Conservation (phyloP, 1,284 basidiomycete genomes). For the Schizophyllum amplum region DNA sequence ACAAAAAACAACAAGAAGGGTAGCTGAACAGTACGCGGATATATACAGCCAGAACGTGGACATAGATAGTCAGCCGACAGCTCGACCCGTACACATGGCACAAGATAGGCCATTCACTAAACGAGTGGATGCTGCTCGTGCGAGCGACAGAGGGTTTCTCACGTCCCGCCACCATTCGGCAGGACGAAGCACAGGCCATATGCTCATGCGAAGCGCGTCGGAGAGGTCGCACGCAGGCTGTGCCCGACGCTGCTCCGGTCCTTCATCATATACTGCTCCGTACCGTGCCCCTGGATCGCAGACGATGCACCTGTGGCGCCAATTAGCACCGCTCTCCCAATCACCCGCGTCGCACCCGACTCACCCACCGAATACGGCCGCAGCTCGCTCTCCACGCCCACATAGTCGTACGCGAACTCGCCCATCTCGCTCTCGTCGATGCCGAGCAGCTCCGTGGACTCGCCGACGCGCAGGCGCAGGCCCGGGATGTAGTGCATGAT, state of each 20-base stretch:
- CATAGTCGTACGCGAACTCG: conserved; percentile 91
- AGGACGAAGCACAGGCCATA: too few species aligned
- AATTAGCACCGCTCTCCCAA: neutral
- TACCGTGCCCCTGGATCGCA: neutral
- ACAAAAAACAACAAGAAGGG: neutral
- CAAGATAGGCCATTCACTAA: too few species aligned
- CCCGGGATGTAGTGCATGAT: conserved; percentile 90
- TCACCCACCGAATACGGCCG: conserved; percentile 5
- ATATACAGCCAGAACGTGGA: too few species aligned
- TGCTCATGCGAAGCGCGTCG: neutral
- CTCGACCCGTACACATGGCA: too few species aligned
- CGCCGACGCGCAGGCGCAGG: conserved; percentile 68
- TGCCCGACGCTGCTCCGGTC: neutral
- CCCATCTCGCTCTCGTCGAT: conserved; percentile 93
- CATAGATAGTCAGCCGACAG: too few species aligned
- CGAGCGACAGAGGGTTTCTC: neutral
- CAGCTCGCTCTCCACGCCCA: conserved; percentile 56
- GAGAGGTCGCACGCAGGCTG: neutral
- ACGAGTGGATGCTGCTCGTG: neutral
- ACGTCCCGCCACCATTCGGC: too few species aligned
- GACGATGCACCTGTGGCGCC: neutral
- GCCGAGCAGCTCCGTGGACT: conserved; percentile 87
- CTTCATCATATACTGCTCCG: neutral
- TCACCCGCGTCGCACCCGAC: neutral
- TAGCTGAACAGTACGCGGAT: neutral